Evolutionary conservation across 495 filamentous ascomycete species (phyloP).

Genomic region (Penicillium turbatum): DNA sequence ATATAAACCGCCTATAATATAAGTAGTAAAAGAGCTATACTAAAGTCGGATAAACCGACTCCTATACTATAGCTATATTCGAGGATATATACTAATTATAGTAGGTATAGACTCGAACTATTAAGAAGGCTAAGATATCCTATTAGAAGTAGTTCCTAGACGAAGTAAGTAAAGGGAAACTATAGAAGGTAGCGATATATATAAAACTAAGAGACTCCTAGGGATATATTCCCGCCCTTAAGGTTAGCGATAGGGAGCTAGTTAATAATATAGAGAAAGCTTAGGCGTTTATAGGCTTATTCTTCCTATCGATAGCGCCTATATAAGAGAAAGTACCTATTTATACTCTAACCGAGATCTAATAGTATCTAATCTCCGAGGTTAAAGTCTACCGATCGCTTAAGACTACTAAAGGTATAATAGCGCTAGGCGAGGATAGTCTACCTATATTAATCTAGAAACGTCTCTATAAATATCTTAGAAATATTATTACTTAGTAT

Average conservation of each 20-base stretch:
- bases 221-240: background rate
- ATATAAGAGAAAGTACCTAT: no score
- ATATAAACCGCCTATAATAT: background rate
- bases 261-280: background rate
- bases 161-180: constrained; percentile 15
- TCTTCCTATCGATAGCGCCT: background rate
- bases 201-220: constrained; percentile 9
- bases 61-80: background rate
- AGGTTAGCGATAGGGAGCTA: background rate
- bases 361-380: background rate
- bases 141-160: constrained; percentile 24
- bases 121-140: background rate
- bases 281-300: background rate
- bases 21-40: background rate
- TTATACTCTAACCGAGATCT: background rate
- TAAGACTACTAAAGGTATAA: constrained; percentile 8
- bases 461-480: constrained; percentile 8
- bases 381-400: constrained; percentile 2
- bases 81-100: background rate
- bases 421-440: constrained; percentile 12
- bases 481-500: background rate
- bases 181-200: constrained; percentile 19
- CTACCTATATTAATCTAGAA: constrained; percentile 13
- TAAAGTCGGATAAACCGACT: background rate
- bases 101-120: constrained; percentile 12